Percentiles rank a stretch among this genome's conserved stretches.
phyloP scores from a whole-genome alignment of 495 filamentous ascomycete species.

The Trichodelitschia bisporula region DNA sequence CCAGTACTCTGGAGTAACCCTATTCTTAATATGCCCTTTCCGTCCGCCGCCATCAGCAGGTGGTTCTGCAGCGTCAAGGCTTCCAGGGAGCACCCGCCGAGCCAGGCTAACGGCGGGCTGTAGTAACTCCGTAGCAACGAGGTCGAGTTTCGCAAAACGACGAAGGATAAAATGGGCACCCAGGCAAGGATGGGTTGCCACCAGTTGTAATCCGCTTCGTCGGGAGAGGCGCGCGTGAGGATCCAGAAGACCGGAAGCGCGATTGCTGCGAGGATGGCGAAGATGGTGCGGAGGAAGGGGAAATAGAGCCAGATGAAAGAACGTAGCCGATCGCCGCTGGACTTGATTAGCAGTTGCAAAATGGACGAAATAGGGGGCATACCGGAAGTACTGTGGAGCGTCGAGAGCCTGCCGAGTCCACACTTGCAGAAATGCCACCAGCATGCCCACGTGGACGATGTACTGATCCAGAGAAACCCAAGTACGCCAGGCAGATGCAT shows the following conservation, averaged over 20 bases:
- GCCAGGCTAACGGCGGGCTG: conserved; percentile 23
- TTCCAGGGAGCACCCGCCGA: conserved; percentile 30
- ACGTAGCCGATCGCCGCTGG: too few relatives aligned
- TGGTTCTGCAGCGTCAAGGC: conserved; percentile 35
- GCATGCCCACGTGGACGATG: conserved; percentile 27
- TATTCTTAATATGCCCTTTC: conserved; percentile 24
- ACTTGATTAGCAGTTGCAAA: too few relatives aligned
- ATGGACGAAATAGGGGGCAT: too few relatives aligned
- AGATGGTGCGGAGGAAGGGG: conserved; percentile 8
- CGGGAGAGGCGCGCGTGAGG: conserved; percentile 10
- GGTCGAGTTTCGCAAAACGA: conserved; percentile 25
- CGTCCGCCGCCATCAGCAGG: conserved; percentile 35
- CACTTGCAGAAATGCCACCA: conserved; percentile 21
- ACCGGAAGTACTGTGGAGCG: too few relatives aligned
- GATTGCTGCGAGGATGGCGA: conserved; percentile 6
- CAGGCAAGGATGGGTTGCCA: conserved; percentile 28
- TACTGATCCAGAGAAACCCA: conserved; percentile 23
- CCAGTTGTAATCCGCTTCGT: conserved; percentile 22
- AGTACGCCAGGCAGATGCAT: conserved; percentile 21
- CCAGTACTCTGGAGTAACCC: conserved; percentile 18
- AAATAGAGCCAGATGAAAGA: too few relatives aligned
- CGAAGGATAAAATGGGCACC: conserved; percentile 26
- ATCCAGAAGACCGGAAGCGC: conserved; percentile 14
- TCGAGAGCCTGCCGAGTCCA: too few relatives aligned
- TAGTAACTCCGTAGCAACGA: conserved; percentile 17